Evolutionary conservation across 2,329 filamentous ascomycete genomes (phyloP).

Genomic region (Bipolaris oryzae): DNA sequence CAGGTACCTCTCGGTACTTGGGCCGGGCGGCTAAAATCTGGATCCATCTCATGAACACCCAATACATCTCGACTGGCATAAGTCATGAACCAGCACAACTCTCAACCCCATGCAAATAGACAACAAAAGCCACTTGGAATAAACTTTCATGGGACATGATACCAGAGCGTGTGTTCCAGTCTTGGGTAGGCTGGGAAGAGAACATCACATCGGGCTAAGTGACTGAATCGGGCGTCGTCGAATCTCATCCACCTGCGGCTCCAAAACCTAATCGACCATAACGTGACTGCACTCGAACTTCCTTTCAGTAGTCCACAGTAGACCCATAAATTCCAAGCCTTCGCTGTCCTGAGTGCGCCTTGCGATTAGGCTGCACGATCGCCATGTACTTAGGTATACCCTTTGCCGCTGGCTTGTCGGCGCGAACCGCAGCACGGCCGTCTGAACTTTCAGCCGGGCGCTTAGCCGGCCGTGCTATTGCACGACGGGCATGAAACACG

Average conservation of each 20-base stretch:
- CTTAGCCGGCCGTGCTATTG: constrained; percentile 14
- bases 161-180: too few relatives aligned
- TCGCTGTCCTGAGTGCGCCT: background rate
- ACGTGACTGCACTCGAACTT: background rate
- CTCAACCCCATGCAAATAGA: too few relatives aligned
- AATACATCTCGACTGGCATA: background rate
- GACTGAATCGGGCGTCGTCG: too few relatives aligned
- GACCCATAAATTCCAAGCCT: background rate
- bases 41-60: background rate
- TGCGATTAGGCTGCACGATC: background rate
- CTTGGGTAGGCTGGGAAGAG: too few relatives aligned
- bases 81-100: too few relatives aligned
- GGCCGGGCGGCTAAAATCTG: background rate
- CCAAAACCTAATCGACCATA: too few relatives aligned
- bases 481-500: background rate
- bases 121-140: too few relatives aligned
- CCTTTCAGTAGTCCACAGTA: background rate
- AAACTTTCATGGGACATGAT: too few relatives aligned
- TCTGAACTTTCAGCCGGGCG: constrained; percentile 10
- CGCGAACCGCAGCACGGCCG: constrained; percentile 11
- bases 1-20: background rate
- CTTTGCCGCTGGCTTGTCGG: constrained; percentile 3
- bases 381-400: background rate
- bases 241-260: too few relatives aligned
- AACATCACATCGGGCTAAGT: too few relatives aligned